Base-by-base conservation (phyloP, 208 protist species). In the Leishmania lainsoni region DNA sequence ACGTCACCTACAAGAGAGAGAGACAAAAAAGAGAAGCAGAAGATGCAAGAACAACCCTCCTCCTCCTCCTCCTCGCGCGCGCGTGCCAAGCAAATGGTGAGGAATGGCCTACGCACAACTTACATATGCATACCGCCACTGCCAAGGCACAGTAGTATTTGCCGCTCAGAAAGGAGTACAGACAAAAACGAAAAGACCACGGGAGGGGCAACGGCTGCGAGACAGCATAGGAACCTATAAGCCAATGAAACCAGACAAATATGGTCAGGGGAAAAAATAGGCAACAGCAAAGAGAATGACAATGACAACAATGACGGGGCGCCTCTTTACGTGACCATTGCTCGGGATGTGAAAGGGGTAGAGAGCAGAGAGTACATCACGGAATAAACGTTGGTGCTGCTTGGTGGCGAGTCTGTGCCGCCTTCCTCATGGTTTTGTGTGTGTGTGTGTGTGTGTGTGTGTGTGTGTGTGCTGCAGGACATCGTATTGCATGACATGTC, bases 11-110 rank as follows among this genome's bases (percentile, higher is more conserved):
- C 10, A 39, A 2, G 71, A 78, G 45, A 10, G 52, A 73, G n/a
- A 66, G 52, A 58, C 45, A 84, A 51, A 83, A 78, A 63, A 81
- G 78, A 71, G 59, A 81, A 54, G 39, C 26, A 12, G 74, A 16
- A 12, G 42, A 45, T 65, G 81, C 26, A 78, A 58, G 63, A 81
- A 52, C 45, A 79, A 65, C 9, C 42, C 42, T 4, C 42, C 42
- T 45, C n/a, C n/a, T n/a, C n/a, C n/a, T n/a, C n/a, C n/a, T n/a
- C n/a, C n/a, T n/a, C n/a, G n/a, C n/a, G n/a, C 42, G 42, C 42
- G 42, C 42, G 42, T 4, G 42, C 42, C 42, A 71, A 72, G 80
- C 0, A 32, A 12, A 49, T 17, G 20, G 16, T 45, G 6, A 17
- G 65, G 45, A 73, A 20, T 35, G 22, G 32, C 68, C n/a, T 22